A percentile compares a stretch with the other conserved stretches of the same genome.
Conservation (phyloP, 1,139 yeast species). For the Insectozyma bohioensis region DNA sequence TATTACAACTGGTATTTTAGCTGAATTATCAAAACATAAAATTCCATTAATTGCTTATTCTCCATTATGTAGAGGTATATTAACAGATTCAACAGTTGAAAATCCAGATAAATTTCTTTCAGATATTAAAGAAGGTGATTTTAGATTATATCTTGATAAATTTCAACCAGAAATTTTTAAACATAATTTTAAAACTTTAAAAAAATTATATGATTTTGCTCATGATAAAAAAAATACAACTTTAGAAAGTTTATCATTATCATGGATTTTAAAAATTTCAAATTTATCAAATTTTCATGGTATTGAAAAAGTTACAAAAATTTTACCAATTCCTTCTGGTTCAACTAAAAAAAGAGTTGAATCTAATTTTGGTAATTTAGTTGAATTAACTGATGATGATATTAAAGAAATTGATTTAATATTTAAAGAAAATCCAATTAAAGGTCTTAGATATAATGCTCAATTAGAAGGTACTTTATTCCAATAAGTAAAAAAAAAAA, state of each 20-base stretch:
- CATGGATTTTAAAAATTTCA: conserved; percentile 58
- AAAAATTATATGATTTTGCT: conserved; percentile 45
- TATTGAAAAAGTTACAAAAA: conserved; percentile 46
- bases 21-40: conserved; percentile 43
- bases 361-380: conserved; percentile 50
- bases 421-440: conserved; percentile 17
- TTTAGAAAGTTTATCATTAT: conserved; percentile 68
- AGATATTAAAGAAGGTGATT: conserved; percentile 54
- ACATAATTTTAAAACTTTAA: conserved; percentile 49
- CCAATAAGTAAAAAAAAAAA: conserved; percentile 10
- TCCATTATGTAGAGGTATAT: conserved; percentile 77
- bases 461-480: conserved; percentile 14
- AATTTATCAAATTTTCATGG: conserved; percentile 28
- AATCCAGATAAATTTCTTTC: conserved; percentile 28
- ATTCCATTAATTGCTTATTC: conserved; percentile 77
- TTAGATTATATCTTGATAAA: conserved; percentile 54
- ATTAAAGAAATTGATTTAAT: conserved; percentile 49
- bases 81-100: conserved; percentile 59
- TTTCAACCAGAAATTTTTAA: conserved; percentile 56
- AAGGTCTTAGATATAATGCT: conserved; percentile 19
- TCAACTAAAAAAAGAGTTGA: conserved; percentile 57
- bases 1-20: conserved; percentile 58
- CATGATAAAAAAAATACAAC: conserved; percentile 46
- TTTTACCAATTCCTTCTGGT: conserved; percentile 80
- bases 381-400: conserved; percentile 52